A percentile compares a stretch with the other conserved stretches of the same genome.
phyloP scores from a whole-genome alignment of 495 filamentous ascomycete species.

The Penicillium simplicissimum region DNA sequence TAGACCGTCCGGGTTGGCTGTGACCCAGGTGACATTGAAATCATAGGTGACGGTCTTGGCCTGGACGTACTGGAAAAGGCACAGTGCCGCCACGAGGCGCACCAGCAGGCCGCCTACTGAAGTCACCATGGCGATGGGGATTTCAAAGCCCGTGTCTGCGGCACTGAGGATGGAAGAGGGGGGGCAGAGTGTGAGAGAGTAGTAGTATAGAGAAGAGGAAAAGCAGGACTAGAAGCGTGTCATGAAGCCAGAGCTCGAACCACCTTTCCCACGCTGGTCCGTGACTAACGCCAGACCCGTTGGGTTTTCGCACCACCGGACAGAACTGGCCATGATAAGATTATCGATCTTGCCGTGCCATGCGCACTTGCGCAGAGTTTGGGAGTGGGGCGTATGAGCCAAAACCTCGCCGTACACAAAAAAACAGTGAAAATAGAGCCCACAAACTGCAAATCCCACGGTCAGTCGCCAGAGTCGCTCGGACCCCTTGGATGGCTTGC shows the following conservation, averaged over 20 bases:
- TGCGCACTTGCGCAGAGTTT: neutral
- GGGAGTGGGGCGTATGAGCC: constrained; percentile 1
- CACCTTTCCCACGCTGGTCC: neutral
- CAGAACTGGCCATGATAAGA: constrained; percentile 19
- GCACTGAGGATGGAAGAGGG: neutral
- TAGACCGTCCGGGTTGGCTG: constrained; percentile 74
- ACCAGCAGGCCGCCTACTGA: constrained; percentile 11
- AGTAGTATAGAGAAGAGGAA: neutral
- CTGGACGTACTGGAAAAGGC: constrained; percentile 18
- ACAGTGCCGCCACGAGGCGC: constrained; percentile 15
- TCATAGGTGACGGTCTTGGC: constrained; percentile 71
- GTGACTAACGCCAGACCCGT: constrained; percentile 3
- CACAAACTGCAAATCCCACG: neutral
- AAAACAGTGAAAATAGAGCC: neutral
- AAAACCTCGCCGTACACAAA: neutral
- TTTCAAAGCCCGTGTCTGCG: neutral
- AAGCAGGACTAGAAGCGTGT: neutral
- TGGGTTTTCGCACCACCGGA: constrained; percentile 7
- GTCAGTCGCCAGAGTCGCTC: neutral
- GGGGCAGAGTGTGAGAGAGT: neutral
- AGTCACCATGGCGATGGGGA: constrained; percentile 17
- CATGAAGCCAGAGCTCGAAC: neutral
- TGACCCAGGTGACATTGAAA: constrained; percentile 80
- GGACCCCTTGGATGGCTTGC: constrained; percentile 6
- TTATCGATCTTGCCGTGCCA: constrained; percentile 23